Evolutionary conservation across 768 basidiomycete genomes (phyloP).

Genomic region (Mycena rebaudengoi): DNA sequence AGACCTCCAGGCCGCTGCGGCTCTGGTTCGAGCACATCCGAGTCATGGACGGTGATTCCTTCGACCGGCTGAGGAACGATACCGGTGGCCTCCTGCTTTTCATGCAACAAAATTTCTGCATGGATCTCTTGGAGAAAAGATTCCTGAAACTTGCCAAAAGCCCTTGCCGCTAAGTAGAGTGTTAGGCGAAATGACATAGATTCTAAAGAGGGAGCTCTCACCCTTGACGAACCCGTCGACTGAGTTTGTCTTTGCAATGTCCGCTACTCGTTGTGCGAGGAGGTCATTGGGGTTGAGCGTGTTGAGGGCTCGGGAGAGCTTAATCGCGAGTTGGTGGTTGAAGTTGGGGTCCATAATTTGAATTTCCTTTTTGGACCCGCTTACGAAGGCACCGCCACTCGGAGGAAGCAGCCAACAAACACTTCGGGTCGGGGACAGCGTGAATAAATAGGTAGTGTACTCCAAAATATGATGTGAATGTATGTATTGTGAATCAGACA

Average conservation of each 20-base stretch:
- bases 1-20: conserved; percentile 82
- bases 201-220: conserved; percentile 36
- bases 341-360: conserved; percentile 51
- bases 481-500: too few relatives aligned
- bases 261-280: conserved; percentile 79
- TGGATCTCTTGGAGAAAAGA: conserved; percentile 82
- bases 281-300: conserved; percentile 84
- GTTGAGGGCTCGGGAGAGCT: conserved; percentile 84
- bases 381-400: too few relatives aligned
- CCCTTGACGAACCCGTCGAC: conserved; percentile 74
- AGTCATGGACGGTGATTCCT: conserved; percentile 81
- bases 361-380: too few relatives aligned
- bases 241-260: conserved; percentile 78
- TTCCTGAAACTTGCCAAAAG: conserved; percentile 89
- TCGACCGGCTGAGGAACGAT: conserved; percentile 66
- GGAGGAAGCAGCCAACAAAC: too few relatives aligned
- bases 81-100: conserved; percentile 68
- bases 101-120: conserved; percentile 78
- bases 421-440: too few relatives aligned
- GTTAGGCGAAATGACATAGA: conserved; percentile 2
- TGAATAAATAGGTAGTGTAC: too few relatives aligned
- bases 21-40: conserved; percentile 86
- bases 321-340: conserved; percentile 75
- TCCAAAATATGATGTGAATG: too few relatives aligned
- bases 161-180: conserved; percentile 64